Percentiles rank a stretch among this genome's conserved stretches.
Evolutionary conservation across 2,329 filamentous ascomycete species (phyloP).

Genomic region (Penicillium sp.): DNA sequence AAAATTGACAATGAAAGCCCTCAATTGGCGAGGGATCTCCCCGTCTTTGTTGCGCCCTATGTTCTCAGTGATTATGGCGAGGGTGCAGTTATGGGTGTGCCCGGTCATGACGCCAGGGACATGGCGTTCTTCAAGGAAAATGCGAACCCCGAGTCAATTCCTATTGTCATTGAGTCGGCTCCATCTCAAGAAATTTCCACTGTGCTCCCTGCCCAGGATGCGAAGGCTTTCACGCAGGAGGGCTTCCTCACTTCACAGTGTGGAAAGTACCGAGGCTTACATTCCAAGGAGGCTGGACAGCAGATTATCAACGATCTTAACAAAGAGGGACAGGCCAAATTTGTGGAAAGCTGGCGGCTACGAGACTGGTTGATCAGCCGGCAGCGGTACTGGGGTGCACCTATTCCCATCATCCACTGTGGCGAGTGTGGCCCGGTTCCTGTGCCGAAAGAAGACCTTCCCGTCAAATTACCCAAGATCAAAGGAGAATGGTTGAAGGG

Average conservation of each 20-base stretch:
- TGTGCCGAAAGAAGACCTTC: constrained; percentile 73
- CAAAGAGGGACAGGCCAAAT: constrained; percentile 57
- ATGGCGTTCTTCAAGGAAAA: constrained; percentile 78
- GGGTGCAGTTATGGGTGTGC: constrained; percentile 89
- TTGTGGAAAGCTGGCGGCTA: constrained; percentile 73
- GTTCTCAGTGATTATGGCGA: constrained; percentile 83
- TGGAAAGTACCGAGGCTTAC: constrained; percentile 63
- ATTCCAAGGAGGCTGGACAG: constrained; percentile 62
- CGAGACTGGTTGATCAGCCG: constrained; percentile 88
- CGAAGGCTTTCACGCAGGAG: constrained; percentile 60
- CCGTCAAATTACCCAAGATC: constrained; percentile 71
- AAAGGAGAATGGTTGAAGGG: constrained; percentile 67
- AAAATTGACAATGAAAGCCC: constrained; percentile 54
- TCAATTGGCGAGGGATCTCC: constrained; percentile 51
- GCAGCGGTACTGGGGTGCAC: constrained; percentile 90
- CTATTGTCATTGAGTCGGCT: constrained; percentile 57
- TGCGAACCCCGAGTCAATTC: constrained; percentile 58
- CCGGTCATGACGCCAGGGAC: constrained; percentile 78
- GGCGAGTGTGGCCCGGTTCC: constrained; percentile 72
- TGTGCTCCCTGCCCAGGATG: constrained; percentile 39
- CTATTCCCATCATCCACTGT: constrained; percentile 87
- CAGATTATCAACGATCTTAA: constrained; percentile 56
- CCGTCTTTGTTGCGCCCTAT: constrained; percentile 80
- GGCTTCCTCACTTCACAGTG: constrained; percentile 68
- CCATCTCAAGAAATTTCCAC: constrained; percentile 32